phyloP scores from a whole-genome alignment of 805 yeast species.

The Metschnikowia drakensbergensis region DNA sequence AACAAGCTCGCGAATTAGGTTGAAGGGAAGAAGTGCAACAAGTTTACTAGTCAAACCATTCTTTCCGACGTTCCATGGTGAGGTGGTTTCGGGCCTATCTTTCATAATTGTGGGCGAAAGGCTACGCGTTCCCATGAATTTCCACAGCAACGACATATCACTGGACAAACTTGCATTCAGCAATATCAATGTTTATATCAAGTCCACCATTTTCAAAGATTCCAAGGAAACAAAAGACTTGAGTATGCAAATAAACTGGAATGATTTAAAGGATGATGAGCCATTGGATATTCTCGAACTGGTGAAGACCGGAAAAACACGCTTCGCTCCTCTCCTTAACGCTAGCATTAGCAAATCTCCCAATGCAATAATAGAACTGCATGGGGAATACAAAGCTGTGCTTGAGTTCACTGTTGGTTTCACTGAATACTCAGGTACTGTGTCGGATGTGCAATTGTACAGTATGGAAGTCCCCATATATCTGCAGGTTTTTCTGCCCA shows the following conservation, averaged over 20 bases:
- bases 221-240: constrained; percentile 16
- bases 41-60: constrained; percentile 15
- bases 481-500: constrained; percentile 23
- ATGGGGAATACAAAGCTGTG: constrained; percentile 7
- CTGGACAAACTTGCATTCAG: constrained; percentile 17
- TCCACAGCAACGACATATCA: constrained; percentile 18
- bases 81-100: constrained; percentile 8
- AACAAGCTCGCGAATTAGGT: constrained; percentile 1
- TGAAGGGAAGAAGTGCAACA: constrained; percentile 9
- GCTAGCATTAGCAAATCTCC: constrained; percentile 24
- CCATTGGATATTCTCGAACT: constrained; percentile 24
- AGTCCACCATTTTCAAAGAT: constrained; percentile 17
- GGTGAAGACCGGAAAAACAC: constrained; percentile 7
- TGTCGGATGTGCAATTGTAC: constrained; percentile 24
- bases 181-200: constrained; percentile 21
- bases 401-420: constrained; percentile 27
- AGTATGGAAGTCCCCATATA: constrained; percentile 22
- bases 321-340: constrained; percentile 16
- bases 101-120: constrained; percentile 31
- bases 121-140: constrained; percentile 19
- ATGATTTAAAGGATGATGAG: constrained; percentile 38
- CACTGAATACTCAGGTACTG: constrained; percentile 17
- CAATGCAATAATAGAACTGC: constrained; percentile 13
- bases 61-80: constrained; percentile 24
- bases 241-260: constrained; percentile 30